Base-by-base conservation (phyloP, 495 filamentous ascomycete species). In the Aspergillus affinis region DNA sequence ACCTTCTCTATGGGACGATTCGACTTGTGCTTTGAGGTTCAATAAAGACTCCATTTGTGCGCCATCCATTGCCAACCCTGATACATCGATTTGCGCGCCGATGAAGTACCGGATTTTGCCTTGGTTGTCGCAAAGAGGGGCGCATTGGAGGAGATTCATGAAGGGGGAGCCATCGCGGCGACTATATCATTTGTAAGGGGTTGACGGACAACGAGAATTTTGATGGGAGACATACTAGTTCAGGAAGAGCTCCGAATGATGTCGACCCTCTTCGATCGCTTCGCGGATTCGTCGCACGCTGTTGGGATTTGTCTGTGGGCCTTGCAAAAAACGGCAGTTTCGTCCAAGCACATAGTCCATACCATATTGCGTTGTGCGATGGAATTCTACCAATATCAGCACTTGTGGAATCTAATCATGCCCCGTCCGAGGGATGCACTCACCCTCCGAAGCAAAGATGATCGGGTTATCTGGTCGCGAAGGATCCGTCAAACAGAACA, bases 401-500 rank as follows among this genome's bases (percentile, higher is more conserved):
- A 56, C 21, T 26, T 4, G 8, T 0, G 6, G 21, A 3, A 18
- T 30, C 5, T 17, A 4, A n/a, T 26, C 23, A 26, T 26, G 2
- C 30, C 18, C 4, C 36, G 32, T 18, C 13, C 29, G 12, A 8
- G 23, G 30, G 44, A 51, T n/a, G 36, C 4, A 72, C 75, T 36
- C 74, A 90, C 87, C 88, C 79, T 90, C 84, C 6, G 88, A 90
- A 27, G 88, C 86, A 72, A 92, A 91, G 3, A 92, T 81, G 57
- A 93, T 87, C 1, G 89, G 90, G 71, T 91, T 90, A 64, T 89
- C 90, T 6, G 81, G 77, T 59, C 87, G 75, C 21, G 86, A 86
- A 8, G 90, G 88, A 72, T 93, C 90, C 9, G 88, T 89, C 61
- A 92, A 71, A 67, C 88, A 91, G 62, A 91, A 92, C 0, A 88